Conservation (phyloP, 768 basidiomycete species). For the Amanita molliuscula region DNA sequence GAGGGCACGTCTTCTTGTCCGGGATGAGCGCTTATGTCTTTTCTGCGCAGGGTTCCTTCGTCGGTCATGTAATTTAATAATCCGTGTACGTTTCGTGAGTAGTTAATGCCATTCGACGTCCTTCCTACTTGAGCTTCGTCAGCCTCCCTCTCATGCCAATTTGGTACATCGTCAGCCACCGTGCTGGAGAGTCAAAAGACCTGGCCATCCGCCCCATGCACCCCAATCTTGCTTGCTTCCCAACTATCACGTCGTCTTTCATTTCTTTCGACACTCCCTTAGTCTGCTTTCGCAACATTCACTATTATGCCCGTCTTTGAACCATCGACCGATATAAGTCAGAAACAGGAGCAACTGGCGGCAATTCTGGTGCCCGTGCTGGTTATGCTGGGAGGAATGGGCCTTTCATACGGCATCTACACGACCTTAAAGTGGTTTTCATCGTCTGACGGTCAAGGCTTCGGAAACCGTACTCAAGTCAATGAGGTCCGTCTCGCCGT, state of each 20-base stretch:
- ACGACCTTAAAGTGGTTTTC: slow-evolving; percentile 3
- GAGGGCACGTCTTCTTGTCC: slow-evolving; percentile 22
- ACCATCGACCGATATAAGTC: not conserved
- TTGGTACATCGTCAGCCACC: slow-evolving; percentile 1
- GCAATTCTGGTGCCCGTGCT: not conserved
- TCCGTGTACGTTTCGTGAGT: not conserved
- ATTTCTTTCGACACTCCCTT: not conserved
- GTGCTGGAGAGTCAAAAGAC: not conserved
- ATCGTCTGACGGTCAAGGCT: not conserved
- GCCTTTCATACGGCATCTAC: slow-evolving; percentile 4
- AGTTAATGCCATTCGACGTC: not conserved
- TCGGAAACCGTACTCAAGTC: too few relatives aligned
- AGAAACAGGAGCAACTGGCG: not conserved
- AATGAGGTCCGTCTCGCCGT: not conserved
- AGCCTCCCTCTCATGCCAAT: not conserved
- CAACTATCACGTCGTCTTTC: not conserved
- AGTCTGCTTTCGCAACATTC: not conserved
- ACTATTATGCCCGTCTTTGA: slow-evolving; percentile 3
- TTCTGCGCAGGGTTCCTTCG: not conserved
- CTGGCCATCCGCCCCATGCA: not conserved
- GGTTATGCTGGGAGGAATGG: slow-evolving; percentile 3
- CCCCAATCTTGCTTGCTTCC: not conserved
- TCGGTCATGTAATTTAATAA: not conserved
- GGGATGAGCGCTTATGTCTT: not conserved
- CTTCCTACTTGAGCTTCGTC: not conserved